Evolutionary conservation across 768 basidiomycete genomes (phyloP).

Genomic region (Mycena haematopus): DNA sequence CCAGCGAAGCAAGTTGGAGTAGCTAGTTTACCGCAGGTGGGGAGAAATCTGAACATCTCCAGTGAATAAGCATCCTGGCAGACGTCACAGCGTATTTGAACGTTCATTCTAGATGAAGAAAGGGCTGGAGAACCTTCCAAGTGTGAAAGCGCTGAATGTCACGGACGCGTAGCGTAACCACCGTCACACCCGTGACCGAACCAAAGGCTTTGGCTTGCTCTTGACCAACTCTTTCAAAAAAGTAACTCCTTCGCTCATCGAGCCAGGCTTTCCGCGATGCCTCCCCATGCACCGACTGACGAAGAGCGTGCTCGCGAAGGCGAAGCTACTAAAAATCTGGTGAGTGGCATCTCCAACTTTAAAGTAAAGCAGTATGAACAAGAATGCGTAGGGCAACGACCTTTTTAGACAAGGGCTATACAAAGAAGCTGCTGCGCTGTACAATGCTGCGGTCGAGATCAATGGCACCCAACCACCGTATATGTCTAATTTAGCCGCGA

Average conservation of each 20-base stretch:
- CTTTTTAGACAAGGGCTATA: conserved; percentile 41
- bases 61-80: conserved; percentile 19
- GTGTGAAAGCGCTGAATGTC: neutral
- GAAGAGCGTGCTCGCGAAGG: neutral
- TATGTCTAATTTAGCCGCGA: conserved; percentile 44
- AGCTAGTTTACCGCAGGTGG: conserved; percentile 18
- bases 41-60: conserved; percentile 26
- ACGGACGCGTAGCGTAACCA: too few relatives aligned
- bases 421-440: conserved; percentile 36
- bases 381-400: conserved; percentile 41
- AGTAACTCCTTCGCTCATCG: too few relatives aligned
- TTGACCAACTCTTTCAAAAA: too few relatives aligned
- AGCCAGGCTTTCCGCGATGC: too few relatives aligned
- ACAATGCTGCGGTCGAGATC: conserved; percentile 37
- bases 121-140: too few relatives aligned
- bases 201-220: too few relatives aligned
- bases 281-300: too few relatives aligned
- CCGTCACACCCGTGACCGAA: too few relatives aligned
- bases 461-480: conserved; percentile 43
- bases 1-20: neutral
- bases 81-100: conserved; percentile 23
- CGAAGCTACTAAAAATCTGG: conserved; percentile 4
- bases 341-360: neutral
- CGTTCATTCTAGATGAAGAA: conserved; percentile 1
- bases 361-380: too few relatives aligned